These are phyloP conservation scores for Nidularia sp. DNA, from an alignment of 768 basidiomycete genomes.

Conservation along the genomic window DNA sequence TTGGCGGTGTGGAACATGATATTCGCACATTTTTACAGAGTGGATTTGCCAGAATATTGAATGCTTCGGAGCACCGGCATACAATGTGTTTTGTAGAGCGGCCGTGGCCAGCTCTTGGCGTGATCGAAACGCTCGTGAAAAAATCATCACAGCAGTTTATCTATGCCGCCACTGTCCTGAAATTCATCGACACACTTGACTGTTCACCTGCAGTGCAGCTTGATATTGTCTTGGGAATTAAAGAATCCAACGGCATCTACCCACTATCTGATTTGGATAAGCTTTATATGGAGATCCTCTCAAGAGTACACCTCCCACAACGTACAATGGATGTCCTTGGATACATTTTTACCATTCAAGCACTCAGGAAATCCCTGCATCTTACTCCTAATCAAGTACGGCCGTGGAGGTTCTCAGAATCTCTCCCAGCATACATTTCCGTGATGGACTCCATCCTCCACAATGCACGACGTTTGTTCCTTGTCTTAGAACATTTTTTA, in stretches of 20 bases:
- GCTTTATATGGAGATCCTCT: conserved; percentile 5
- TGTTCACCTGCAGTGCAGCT: conserved; percentile 7
- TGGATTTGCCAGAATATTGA: not conserved
- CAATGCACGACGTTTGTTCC: not conserved
- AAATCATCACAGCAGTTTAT: conserved; percentile 19
- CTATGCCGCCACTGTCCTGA: conserved; percentile 19
- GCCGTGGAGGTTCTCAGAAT: not conserved
- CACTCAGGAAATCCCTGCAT: not conserved
- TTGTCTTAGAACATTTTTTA: conserved; percentile 2
- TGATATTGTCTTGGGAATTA: conserved; percentile 6
- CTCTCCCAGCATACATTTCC: not conserved
- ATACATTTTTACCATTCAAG: not conserved
- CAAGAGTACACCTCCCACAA: not conserved
- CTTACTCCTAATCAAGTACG: not conserved
- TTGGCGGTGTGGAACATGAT: not conserved
- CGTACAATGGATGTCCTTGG: conserved; percentile 1
- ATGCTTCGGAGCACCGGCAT: not conserved
- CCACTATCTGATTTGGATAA: no score
- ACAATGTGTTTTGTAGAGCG: not conserved
- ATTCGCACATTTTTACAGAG: not conserved
- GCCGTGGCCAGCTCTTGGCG: conserved; percentile 13
- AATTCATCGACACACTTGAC: conserved; percentile 12
- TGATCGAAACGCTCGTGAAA: conserved; percentile 9
- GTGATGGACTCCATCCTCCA: not conserved
- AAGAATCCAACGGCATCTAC: not conserved